These are phyloP conservation scores for Candida ponderosae DNA, from an alignment of 805 yeast species.

Conservation along the genomic window DNA sequence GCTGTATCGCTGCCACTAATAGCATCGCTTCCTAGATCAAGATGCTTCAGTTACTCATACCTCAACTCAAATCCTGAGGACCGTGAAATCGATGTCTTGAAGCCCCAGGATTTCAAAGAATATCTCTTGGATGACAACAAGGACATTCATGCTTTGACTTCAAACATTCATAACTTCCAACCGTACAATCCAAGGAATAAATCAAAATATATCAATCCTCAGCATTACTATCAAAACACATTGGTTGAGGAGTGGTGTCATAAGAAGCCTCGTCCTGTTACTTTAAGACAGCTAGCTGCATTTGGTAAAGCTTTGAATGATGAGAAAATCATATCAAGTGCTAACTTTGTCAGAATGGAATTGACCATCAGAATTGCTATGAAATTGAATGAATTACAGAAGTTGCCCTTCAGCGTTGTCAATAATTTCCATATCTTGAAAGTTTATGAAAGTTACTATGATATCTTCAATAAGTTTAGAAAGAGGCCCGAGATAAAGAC, in stretches of 20 bases:
- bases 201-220: constrained; percentile 45
- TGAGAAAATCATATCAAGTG: constrained; percentile 73
- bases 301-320: constrained; percentile 74
- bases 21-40: not conserved
- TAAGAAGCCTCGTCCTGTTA: constrained; percentile 78
- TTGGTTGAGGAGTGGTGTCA: constrained; percentile 55
- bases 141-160: constrained; percentile 8
- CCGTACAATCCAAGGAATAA: constrained; percentile 27
- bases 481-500: constrained; percentile 60
- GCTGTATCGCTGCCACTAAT: too few relatives aligned
- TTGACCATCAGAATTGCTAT: constrained; percentile 78
- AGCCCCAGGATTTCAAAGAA: not conserved
- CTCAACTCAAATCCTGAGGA: not conserved
- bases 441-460: constrained; percentile 84
- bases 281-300: constrained; percentile 83
- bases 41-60: not conserved
- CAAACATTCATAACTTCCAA: constrained; percentile 20
- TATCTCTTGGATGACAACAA: constrained; percentile 5
- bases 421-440: constrained; percentile 81
- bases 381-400: constrained; percentile 71
- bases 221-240: constrained; percentile 83
- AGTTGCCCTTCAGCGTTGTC: constrained; percentile 74
- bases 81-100: not conserved
- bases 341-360: constrained; percentile 83
- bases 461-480: constrained; percentile 80